Evolutionary conservation across 2,329 filamentous ascomycete genomes (phyloP).

Genomic region (Pseudogymnoascus sp.): DNA sequence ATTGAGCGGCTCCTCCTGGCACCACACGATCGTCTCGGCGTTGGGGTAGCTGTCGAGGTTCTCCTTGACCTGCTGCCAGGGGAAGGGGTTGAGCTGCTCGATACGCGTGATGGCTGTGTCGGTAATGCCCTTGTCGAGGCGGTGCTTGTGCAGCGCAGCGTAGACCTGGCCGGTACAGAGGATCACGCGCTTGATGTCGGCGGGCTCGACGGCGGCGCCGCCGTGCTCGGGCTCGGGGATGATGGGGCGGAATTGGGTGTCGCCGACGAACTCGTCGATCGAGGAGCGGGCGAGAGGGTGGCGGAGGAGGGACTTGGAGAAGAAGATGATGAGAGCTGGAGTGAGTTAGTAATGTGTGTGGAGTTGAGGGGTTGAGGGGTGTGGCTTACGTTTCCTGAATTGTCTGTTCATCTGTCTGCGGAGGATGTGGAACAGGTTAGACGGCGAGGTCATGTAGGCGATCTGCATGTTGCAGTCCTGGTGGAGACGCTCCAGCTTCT

Average conservation of each 20-base stretch:
- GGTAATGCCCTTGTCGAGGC: constrained; percentile 75
- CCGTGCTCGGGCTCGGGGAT: constrained; percentile 84
- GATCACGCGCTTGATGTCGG: constrained; percentile 89
- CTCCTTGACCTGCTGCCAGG: constrained; percentile 92
- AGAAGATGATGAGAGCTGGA: constrained; percentile 87
- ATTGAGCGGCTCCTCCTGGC: constrained; percentile 95
- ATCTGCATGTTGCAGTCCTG: constrained; percentile 99
- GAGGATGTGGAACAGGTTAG: constrained; percentile 94
- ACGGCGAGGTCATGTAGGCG: constrained; percentile 90
- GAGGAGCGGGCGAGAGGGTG: constrained; percentile 85
- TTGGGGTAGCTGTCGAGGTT: constrained; percentile 97
- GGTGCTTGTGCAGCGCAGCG: constrained; percentile 82
- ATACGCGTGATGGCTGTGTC: constrained; percentile 91
- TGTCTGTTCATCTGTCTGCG: constrained; percentile 97
- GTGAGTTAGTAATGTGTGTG: constrained; percentile 18
- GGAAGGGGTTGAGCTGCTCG: constrained; percentile 98
- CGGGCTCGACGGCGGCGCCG: constrained; percentile 65
- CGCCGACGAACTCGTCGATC: constrained; percentile 83
- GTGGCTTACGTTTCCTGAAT: constrained; percentile 88
- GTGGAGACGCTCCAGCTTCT: constrained; percentile 93
- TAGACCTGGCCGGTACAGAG: constrained; percentile 95
- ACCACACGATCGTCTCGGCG: constrained; percentile 95
- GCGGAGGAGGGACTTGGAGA: constrained; percentile 92
- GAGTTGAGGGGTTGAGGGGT: background rate
- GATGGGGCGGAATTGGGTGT: constrained; percentile 95